Base-by-base conservation (phyloP, 345 rosid species). In the Rhizophora mangle region DNA sequence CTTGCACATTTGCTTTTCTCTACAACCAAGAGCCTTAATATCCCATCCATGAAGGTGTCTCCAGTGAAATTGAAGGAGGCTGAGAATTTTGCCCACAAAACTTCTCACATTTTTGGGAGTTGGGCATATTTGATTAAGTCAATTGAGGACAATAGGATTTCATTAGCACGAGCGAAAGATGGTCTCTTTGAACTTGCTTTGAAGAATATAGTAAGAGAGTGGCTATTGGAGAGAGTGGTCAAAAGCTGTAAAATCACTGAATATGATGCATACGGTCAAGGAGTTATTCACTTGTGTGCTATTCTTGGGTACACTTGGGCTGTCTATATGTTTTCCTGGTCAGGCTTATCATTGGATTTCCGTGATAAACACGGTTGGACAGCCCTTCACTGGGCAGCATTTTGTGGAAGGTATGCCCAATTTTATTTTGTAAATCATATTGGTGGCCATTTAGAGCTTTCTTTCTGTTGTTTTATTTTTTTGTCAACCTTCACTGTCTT, bases 331-430 rank as follows among this genome's bases (percentile, higher is more conserved):
- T 92, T 81, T 78, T 84, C 87, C n/a, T 85, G 80, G 83, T 83
- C 99, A 46, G 91, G 91, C 60, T 72, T 92, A 39, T 89, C 99
- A 6, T 66, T 95, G 62, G 87, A 92, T 80, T 85, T 81, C 66
- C 93, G 98, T 71, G 99, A 95, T 79, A 95, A 88, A 71, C 79
- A 63, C 71, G 99, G 99, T 51, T 95, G 98, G 98, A 95, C 99
- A 47, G 96, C 99, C 73, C 96, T 95, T 79, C 99, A 95, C 67
- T 95, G 99, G 99, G 99, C 99, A 69, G 97, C 99, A 67, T 82
- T 78, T 79, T 74, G 68, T 64, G 98, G 99, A 70, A 89, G 91
- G 98, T 89, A 79, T 32, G 63, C 18, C 53, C 78, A 15, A 22
- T 30, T 62, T 10, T 71, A 54, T 31, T 55, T 18, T 60, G 52